phyloP scores from a whole-genome alignment of 192 early-diverging fungal species.

The Powellomyces hirtus region DNA sequence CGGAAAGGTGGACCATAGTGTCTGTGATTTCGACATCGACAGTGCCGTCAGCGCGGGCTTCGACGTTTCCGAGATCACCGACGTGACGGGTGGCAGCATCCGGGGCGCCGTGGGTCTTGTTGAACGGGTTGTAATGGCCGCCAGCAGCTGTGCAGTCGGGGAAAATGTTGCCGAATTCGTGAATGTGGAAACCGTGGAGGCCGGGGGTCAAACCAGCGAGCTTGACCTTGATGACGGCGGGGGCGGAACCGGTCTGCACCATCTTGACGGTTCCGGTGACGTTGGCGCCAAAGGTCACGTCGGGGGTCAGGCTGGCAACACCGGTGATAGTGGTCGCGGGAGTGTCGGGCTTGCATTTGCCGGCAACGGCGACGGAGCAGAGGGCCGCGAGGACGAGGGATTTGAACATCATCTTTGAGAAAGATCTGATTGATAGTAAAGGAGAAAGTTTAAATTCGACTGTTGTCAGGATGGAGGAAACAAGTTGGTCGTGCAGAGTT shows the following conservation, averaged over 20 bases:
- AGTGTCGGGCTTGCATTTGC: neutral
- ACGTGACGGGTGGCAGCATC: conserved; percentile 69
- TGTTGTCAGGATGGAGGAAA: too few species aligned
- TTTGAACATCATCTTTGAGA: neutral
- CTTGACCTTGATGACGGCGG: conserved; percentile 50
- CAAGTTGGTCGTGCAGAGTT: too few species aligned
- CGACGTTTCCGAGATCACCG: conserved; percentile 90
- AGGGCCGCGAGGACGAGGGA: neutral
- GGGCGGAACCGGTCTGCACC: conserved; percentile 45
- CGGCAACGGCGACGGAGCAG: neutral
- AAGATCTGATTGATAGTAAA: too few species aligned
- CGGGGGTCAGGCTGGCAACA: neutral
- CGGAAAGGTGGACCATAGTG: conserved; percentile 68
- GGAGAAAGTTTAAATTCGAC: too few species aligned
- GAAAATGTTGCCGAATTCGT: conserved; percentile 26
- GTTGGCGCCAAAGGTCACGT: neutral
- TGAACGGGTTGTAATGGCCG: conserved; percentile 82
- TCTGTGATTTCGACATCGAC: conserved; percentile 57
- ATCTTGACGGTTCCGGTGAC: conserved; percentile 70
- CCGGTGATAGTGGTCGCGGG: neutral
- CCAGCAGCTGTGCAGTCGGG: conserved; percentile 75
- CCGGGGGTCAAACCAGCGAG: conserved; percentile 65
- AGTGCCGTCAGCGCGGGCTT: conserved; percentile 52
- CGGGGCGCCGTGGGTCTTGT: conserved; percentile 78
- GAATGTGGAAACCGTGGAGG: conserved; percentile 87